A percentile compares a stretch with the other conserved stretches of the same genome.
phyloP scores from a whole-genome alignment of 2,329 filamentous ascomycete species.

The Gremmenia infestans region DNA sequence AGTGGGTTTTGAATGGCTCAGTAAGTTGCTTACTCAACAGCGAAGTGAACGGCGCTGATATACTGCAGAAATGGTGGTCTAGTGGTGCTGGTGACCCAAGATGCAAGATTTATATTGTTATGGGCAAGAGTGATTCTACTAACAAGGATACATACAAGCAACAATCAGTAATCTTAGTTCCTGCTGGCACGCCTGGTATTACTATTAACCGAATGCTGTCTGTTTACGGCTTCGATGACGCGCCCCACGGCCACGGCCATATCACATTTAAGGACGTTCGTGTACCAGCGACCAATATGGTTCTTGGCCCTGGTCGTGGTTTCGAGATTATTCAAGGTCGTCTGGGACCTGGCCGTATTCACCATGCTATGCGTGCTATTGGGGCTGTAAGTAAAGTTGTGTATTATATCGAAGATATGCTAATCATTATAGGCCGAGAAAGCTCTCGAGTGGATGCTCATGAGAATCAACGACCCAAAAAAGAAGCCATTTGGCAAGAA shows the following conservation, averaged over 20 bases:
- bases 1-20: conserved; percentile 86
- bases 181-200: conserved; percentile 73
- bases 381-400: conserved; percentile 56
- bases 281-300: conserved; percentile 76
- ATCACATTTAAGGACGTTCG: conserved; percentile 86
- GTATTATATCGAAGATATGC: neutral
- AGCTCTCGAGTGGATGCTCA: conserved; percentile 91
- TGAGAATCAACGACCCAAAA: conserved; percentile 83
- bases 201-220: conserved; percentile 91
- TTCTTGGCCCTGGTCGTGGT: conserved; percentile 87
- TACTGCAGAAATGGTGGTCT: conserved; percentile 91
- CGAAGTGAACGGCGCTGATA: conserved; percentile 14
- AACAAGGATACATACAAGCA: conserved; percentile 79
- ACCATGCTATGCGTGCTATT: conserved; percentile 95
- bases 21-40: conserved; percentile 40
- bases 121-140: conserved; percentile 82
- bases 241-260: conserved; percentile 96
- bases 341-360: conserved; percentile 90
- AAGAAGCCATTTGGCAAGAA: conserved; percentile 91
- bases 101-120: conserved; percentile 91
- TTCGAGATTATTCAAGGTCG: conserved; percentile 99
- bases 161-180: conserved; percentile 89
- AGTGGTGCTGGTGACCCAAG: conserved; percentile 89
- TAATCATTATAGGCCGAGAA: conserved; percentile 63
- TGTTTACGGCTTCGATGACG: conserved; percentile 95